Conservation (phyloP, 1,139 yeast species). For the Nakaseomyces uthaithaninus region DNA sequence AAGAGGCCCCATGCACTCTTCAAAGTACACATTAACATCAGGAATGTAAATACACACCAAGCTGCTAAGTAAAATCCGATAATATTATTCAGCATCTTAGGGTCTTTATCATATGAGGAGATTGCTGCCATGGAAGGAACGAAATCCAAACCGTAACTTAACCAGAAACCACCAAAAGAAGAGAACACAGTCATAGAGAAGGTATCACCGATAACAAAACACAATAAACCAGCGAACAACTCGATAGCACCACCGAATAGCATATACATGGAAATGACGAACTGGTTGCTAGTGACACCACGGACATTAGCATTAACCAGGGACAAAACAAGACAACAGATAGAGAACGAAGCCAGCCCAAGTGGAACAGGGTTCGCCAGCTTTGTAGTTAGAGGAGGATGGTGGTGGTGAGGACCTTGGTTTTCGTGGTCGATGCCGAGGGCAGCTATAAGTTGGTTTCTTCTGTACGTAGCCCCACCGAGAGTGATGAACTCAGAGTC, state of each 20-base stretch:
- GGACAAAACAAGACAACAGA: slow-evolving; percentile 39
- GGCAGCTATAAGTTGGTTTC: slow-evolving; percentile 46
- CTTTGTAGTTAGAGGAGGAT: slow-evolving; percentile 3
- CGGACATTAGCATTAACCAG: slow-evolving; percentile 46
- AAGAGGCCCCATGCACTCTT: slow-evolving; percentile 59
- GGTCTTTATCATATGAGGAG: slow-evolving; percentile 42
- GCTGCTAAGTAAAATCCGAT: slow-evolving; percentile 56
- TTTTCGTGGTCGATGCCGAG: slow-evolving; percentile 55
- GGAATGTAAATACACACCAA: slow-evolving; percentile 57
- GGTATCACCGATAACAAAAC: slow-evolving; percentile 55
- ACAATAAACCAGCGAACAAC: slow-evolving; percentile 59
- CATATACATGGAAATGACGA: slow-evolving; percentile 43
- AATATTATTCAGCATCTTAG: slow-evolving; percentile 39
- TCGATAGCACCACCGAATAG: slow-evolving; percentile 61
- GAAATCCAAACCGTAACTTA: slow-evolving; percentile 52
- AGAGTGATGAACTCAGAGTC: slow-evolving; percentile 37
- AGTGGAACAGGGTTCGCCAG: slow-evolving; percentile 55
- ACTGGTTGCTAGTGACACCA: slow-evolving; percentile 42
- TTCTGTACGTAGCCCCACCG: slow-evolving; percentile 54
- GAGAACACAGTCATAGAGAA: slow-evolving; percentile 58
- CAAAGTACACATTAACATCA: slow-evolving; percentile 49
- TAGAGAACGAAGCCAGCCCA: slow-evolving; percentile 51
- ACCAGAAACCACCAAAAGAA: slow-evolving; percentile 73
- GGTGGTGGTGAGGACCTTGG: slow-evolving; percentile 38
- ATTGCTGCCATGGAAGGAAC: slow-evolving; percentile 49